Evolutionary conservation across 352 stramenopile genomes (phyloP).

Genomic region (Phytophthora brassicae): DNA sequence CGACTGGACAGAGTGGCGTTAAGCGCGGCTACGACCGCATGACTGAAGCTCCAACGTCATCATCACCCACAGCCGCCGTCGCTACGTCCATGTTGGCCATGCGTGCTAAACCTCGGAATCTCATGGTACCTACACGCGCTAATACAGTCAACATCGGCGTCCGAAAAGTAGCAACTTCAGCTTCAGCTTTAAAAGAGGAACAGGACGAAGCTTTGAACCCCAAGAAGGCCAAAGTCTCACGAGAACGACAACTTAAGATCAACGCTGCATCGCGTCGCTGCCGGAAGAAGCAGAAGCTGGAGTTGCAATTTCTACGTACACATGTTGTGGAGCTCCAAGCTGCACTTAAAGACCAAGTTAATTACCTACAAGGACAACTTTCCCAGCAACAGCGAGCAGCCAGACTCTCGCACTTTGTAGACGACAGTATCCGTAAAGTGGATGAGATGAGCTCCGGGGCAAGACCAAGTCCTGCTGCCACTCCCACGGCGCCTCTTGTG

Average conservation of each 20-base stretch:
- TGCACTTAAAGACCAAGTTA: constrained; percentile 69
- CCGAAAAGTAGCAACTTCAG: constrained; percentile 3
- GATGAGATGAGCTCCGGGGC: constrained; percentile 78
- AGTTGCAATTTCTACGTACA: constrained; percentile 82
- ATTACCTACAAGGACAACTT: constrained; percentile 39
- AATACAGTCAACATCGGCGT: constrained; percentile 44
- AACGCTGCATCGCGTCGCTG: constrained; percentile 80
- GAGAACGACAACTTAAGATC: constrained; percentile 87
- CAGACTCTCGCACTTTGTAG: constrained; percentile 58
- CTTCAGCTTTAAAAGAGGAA: constrained; percentile 31
- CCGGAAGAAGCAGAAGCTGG: constrained; percentile 87
- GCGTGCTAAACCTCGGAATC: constrained; percentile 29
- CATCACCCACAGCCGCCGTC: constrained; percentile 50
- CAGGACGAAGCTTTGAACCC: constrained; percentile 24
- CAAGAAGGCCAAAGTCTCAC: constrained; percentile 84
- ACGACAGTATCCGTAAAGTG: constrained; percentile 71
- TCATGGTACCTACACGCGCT: constrained; percentile 21
- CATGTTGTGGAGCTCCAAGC: constrained; percentile 82
- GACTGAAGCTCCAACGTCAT: constrained; percentile 22
- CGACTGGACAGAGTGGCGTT: constrained; percentile 30
- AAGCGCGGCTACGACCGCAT: constrained; percentile 55
- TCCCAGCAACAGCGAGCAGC: constrained; percentile 49
- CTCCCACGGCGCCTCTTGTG: constrained; percentile 25
- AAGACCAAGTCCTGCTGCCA: constrained; percentile 30
- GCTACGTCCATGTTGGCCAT: constrained; percentile 77